These are phyloP conservation scores for Ascodesmis nigricans DNA, from an alignment of 495 filamentous ascomycete genomes.

Conservation along the genomic window DNA sequence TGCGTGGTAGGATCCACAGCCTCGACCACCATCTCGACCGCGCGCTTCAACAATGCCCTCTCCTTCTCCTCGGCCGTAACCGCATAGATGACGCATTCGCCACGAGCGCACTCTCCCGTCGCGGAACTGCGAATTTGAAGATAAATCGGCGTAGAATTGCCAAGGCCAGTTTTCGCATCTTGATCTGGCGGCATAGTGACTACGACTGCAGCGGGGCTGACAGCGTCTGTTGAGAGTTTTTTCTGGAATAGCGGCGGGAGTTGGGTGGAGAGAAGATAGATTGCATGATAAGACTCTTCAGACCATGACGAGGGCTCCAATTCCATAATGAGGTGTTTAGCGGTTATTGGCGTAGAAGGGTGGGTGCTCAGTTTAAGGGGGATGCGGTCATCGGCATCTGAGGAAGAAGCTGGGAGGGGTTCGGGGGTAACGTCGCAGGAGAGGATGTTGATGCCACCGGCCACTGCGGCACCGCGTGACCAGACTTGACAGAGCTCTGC, in stretches of 20 bases:
- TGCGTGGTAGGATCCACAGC: not conserved
- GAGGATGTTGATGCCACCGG: slow-evolving; percentile 77
- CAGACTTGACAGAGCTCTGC: slow-evolving; percentile 86
- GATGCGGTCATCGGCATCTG: not conserved
- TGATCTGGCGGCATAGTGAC: slow-evolving; percentile 6
- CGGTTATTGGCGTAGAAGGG: not conserved
- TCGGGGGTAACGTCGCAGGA: slow-evolving; percentile 33
- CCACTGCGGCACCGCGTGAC: slow-evolving; percentile 79
- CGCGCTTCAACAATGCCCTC: not conserved
- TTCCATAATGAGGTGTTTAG: slow-evolving; percentile 1
- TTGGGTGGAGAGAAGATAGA: slow-evolving; percentile 2
- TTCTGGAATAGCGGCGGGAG: slow-evolving; percentile 8
- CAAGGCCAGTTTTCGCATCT: not conserved
- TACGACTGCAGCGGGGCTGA: slow-evolving; percentile 10
- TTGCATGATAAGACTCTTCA: too few relatives aligned
- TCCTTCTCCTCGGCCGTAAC: not conserved
- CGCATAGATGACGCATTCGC: not conserved
- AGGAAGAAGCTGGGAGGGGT: slow-evolving; percentile 6
- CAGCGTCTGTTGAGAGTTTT: slow-evolving; percentile 14
- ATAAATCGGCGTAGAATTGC: slow-evolving; percentile 9
- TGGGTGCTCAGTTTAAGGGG: not conserved
- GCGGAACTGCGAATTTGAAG: slow-evolving; percentile 7
- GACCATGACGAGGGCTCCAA: too few relatives aligned
- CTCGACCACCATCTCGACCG: not conserved
- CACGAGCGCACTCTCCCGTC: slow-evolving; percentile 12